Conservation (phyloP, 2,329 filamentous ascomycete genomes). For the Diaporthe capsici region DNA sequence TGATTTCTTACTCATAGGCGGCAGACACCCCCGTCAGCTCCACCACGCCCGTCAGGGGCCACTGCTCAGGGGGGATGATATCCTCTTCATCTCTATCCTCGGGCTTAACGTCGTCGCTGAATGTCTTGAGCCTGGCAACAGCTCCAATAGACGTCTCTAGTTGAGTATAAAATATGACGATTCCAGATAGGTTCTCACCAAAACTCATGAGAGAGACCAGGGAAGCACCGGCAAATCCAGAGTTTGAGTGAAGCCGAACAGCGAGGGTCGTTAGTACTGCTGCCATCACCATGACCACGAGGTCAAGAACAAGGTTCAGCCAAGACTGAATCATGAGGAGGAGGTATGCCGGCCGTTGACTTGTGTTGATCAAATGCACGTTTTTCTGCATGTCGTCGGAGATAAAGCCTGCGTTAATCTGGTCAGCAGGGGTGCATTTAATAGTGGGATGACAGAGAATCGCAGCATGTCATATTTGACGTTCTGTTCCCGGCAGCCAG, state of each 20-base stretch:
- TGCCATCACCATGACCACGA: conserved; percentile 65
- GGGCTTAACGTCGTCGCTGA: conserved; percentile 47
- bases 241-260: conserved; percentile 55
- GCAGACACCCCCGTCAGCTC: conserved; percentile 47
- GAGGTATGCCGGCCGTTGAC: conserved; percentile 70
- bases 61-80: conserved; percentile 44
- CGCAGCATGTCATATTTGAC: conserved; percentile 57
- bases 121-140: conserved; percentile 51
- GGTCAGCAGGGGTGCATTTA: conserved; percentile 51
- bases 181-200: conserved; percentile 48
- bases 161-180: conserved; percentile 52
- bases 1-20: conserved; percentile 43
- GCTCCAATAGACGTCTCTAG: conserved; percentile 55
- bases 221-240: conserved; percentile 56
- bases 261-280: conserved; percentile 63
- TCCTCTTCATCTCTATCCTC: conserved; percentile 50
- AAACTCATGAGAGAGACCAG: conserved; percentile 56
- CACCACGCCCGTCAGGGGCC: conserved; percentile 46
- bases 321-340: conserved; percentile 71
- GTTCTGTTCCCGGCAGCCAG: neutral
- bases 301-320: conserved; percentile 65
- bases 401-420: neutral
- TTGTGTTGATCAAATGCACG: conserved; percentile 62
- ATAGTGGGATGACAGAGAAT: conserved; percentile 53
- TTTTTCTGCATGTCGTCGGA: conserved; percentile 22